Base-by-base conservation (phyloP, 1,284 basidiomycete genomes). In the Ustilago curta region DNA sequence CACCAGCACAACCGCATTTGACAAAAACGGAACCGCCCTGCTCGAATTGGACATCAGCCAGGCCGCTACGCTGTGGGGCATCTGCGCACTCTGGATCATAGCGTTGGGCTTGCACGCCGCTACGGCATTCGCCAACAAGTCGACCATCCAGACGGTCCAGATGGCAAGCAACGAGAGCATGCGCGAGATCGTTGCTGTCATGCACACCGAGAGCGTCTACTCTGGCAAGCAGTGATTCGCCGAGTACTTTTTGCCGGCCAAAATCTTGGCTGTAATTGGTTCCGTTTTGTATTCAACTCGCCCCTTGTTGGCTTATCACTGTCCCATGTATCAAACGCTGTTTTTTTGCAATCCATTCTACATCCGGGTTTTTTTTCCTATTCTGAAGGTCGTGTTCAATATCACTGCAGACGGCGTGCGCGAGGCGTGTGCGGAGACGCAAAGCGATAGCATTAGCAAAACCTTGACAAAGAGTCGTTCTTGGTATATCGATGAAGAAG, bases 191-290 rank as follows among this genome's bases (percentile, higher is more conserved):
- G 62, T 70, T 9, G 71, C 66, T 7, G 66, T 74, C 19, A 74
- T 74, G 71, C 71, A 74, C 35, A 66, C 66, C 32, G 71, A 74
- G 52, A 62, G 66, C 59, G 56, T 74, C 18, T 74, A 70, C 44
- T 58, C 71, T 6, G 62, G 52, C 16, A 69, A 70, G 55, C 61
- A 70, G 45, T 70, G 52, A 39, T 23, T 3, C 3, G 42, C 48
- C 7, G 5, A n/a, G 14, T 25, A 9, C 8, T 19, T 29, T 35
- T 7, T 6, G 19, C 25, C 16, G 19, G 27, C 25, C 23, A 27
- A 8, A 12, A 31, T 31, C 27, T 29, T 19, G 8, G 8, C 14
- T 8, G 7, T 5, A 11, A 19, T 18, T 3, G n/a, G n/a, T n/a
- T 25, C 51, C 35, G 37, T 18, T 25, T 35, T 50, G 55, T 59